Conservation (phyloP, 345 rosid genomes). For the Melaleuca quinquenervia region DNA sequence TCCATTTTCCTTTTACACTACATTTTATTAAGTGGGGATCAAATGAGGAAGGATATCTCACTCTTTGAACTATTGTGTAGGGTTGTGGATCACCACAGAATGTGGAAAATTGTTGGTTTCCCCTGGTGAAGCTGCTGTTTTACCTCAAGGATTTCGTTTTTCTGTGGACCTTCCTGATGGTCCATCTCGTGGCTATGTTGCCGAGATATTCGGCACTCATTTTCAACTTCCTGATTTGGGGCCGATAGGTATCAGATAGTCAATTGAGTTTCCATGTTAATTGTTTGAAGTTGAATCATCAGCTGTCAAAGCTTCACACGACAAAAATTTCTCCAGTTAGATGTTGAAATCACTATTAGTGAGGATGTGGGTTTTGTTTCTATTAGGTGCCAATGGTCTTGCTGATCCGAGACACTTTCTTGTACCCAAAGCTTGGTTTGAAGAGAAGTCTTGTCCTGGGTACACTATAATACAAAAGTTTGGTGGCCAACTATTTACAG, state of each 20-base stretch:
- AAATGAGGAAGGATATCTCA: not conserved
- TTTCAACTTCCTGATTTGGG: constrained; percentile 99
- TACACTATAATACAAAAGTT: constrained; percentile 72
- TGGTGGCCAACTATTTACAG: constrained; percentile 82
- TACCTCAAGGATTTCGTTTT: constrained; percentile 91
- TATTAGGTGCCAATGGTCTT: constrained; percentile 90
- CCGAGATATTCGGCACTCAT: constrained; percentile 87
- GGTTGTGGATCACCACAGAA: constrained; percentile 87
- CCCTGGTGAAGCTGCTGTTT: constrained; percentile 78
- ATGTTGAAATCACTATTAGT: not conserved
- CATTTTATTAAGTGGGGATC: not conserved
- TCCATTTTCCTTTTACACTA: not conserved
- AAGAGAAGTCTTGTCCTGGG: constrained; percentile 51
- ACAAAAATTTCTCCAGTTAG: not conserved
- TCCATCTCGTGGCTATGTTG: constrained; percentile 85
- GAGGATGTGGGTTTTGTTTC: not conserved
- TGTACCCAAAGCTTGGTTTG: constrained; percentile 80
- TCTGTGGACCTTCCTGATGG: constrained; percentile 68
- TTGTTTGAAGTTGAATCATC: not conserved
- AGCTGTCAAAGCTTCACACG: not conserved
- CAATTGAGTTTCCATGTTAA: constrained; percentile 1
- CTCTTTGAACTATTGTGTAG: constrained; percentile 18
- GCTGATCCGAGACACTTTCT: constrained; percentile 91
- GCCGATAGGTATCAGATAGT: constrained; percentile 65
- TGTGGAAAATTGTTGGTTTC: constrained; percentile 78